Evolutionary conservation across 192 early-diverging fungal genomes (phyloP), one percentile per base, ranked within the genome.

Genomic region (Coemansia sp.): DNA sequence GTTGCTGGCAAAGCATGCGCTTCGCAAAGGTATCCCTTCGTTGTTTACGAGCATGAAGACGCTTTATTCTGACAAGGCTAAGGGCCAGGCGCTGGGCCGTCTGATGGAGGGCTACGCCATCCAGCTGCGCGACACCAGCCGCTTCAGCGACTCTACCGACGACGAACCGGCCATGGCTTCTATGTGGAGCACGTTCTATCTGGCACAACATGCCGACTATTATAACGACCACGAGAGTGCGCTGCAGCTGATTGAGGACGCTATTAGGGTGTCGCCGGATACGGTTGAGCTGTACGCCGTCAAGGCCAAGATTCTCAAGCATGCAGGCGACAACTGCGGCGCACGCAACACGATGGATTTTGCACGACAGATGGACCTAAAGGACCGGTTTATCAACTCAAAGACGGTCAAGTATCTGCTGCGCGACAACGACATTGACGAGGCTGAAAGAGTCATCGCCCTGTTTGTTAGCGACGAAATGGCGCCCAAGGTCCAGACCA

Each of bases 381-480:
- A 92, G 68, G 96, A 98, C 77, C 83, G 96, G 14, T 96, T 88
- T 54, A 84, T 97, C 78, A 98, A 96, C 76, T 82, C 91, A 13
- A 95, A 94, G 66, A 87, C 87, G 53, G 83, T 87, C 11, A 96
- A 96, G 67, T 98, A 98, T 70, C 89, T 93, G 88, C 77, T 96
- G 27, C 83, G 90, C 49, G 82, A 86, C 42, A 81, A 88, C 61
- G 71, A 90, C 27, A 65, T 90, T n/a, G 83, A 75, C 4, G 87
- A 91, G 58, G 96, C 96, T 2, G 89, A 94, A 46, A 85, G 87
- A 64, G 90, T 86, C 8, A 83, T 92, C 25, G 77, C 85, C 7
- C 55, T 93, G 50, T 97, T 98, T 77, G 50, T 79, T 31, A 58
- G 80, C 67, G 57, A 75, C 27, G 85, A 87, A 33, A 71, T 71